phyloP scores from a whole-genome alignment of 1,284 basidiomycete species.

The Ustilago hordei region DNA sequence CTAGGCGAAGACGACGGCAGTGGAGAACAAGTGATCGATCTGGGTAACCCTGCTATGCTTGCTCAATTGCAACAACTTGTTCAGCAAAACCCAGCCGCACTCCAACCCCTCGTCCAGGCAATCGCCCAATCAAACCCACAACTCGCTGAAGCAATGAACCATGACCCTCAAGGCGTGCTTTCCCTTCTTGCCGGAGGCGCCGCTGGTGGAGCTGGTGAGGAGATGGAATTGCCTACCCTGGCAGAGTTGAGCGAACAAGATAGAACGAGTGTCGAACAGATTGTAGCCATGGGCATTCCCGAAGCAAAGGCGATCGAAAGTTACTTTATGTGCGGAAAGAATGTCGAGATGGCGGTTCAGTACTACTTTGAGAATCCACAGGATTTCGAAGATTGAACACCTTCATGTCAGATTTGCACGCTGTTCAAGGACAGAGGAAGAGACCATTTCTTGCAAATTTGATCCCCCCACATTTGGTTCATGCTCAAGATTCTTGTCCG shows the following conservation, averaged over 20 bases:
- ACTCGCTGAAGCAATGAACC: constrained; percentile 64
- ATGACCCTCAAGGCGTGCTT: constrained; percentile 66
- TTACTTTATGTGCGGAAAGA: constrained; percentile 68
- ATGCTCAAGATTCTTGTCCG: neutral
- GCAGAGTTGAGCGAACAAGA: constrained; percentile 63
- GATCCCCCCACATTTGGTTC: neutral
- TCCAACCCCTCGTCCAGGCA: constrained; percentile 67
- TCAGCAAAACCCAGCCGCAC: constrained; percentile 66
- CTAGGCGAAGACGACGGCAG: constrained; percentile 61
- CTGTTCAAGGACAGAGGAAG: too few species aligned
- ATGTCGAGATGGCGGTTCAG: constrained; percentile 69
- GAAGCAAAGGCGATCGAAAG: constrained; percentile 65
- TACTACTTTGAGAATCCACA: constrained; percentile 68
- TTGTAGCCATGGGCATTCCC: constrained; percentile 67
- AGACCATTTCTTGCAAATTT: neutral
- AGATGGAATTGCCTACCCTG: constrained; percentile 57
- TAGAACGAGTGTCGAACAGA: constrained; percentile 61
- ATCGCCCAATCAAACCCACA: constrained; percentile 68
- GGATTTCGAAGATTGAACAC: constrained; percentile 54
- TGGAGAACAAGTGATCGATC: constrained; percentile 64
- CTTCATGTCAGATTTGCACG: too few species aligned
- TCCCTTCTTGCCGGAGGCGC: constrained; percentile 60
- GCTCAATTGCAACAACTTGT: constrained; percentile 64
- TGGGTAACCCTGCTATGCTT: constrained; percentile 67
- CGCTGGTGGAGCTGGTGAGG: constrained; percentile 53